Percentiles rank a stretch among this genome's conserved stretches.
Conservation (phyloP, 2,329 filamentous ascomycete genomes). For the Sporothrix euskadiensis region DNA sequence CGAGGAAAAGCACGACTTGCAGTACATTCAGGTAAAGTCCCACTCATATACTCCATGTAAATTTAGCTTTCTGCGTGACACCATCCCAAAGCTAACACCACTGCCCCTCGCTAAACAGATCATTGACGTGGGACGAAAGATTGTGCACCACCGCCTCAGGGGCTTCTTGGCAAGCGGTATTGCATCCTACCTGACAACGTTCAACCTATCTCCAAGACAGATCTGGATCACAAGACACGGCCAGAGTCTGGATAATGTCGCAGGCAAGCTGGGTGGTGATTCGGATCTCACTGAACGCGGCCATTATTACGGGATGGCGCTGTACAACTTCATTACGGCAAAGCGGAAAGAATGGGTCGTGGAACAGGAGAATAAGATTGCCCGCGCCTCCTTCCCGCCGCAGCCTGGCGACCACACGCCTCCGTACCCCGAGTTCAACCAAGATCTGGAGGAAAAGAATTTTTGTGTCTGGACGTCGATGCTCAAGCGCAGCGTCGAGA, state of each 20-base stretch:
- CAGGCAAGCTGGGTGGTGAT: constrained; percentile 88
- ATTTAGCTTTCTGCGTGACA: neutral
- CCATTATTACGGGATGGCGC: constrained; percentile 71
- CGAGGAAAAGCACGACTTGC: constrained; percentile 86
- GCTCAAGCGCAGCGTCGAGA: constrained; percentile 86
- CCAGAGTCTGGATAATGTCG: constrained; percentile 82
- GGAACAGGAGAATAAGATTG: constrained; percentile 75
- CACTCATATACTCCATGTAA: neutral
- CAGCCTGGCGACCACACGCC: constrained; percentile 88
- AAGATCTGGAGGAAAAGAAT: constrained; percentile 73
- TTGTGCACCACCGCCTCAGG: constrained; percentile 84
- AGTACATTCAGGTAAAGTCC: constrained; percentile 73
- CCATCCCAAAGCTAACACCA: neutral
- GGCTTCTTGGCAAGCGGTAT: constrained; percentile 92
- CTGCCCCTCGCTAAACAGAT: constrained; percentile 54
- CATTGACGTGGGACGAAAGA: constrained; percentile 94
- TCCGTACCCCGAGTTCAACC: constrained; percentile 82
- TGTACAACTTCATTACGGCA: constrained; percentile 80
- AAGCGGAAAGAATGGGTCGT: constrained; percentile 81
- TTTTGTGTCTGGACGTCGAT: constrained; percentile 99
- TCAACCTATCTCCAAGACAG: constrained; percentile 91
- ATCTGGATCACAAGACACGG: constrained; percentile 98
- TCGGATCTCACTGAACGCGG: constrained; percentile 81
- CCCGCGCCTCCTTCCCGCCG: constrained; percentile 81
- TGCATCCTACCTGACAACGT: constrained; percentile 92